A percentile compares a stretch with the other conserved stretches of the same genome.
phyloP scores from a whole-genome alignment of 2,329 filamentous ascomycete genomes.

The Diaporthe citrichinensis region DNA sequence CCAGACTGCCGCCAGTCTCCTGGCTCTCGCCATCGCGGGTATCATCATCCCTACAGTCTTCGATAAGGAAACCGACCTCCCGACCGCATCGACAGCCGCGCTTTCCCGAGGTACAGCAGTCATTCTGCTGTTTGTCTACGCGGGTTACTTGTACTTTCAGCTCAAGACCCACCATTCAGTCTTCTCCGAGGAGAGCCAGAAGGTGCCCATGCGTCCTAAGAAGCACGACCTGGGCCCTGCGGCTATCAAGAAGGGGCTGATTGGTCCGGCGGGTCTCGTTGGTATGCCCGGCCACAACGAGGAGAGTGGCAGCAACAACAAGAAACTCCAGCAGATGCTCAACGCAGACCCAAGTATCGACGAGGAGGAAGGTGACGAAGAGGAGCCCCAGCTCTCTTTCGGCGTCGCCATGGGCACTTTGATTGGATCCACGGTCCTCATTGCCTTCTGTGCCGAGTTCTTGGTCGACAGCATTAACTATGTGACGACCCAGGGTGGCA shows the following conservation, averaged over 20 bases:
- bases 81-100: slow-evolving; percentile 65
- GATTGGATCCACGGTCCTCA: slow-evolving; percentile 79
- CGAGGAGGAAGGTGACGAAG: slow-evolving; percentile 77
- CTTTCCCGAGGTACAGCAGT: slow-evolving; percentile 82
- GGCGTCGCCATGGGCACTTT: slow-evolving; percentile 81
- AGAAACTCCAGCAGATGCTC: slow-evolving; percentile 61
- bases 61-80: slow-evolving; percentile 64
- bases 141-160: slow-evolving; percentile 89
- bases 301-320: slow-evolving; percentile 49
- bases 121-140: slow-evolving; percentile 88
- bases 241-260: slow-evolving; percentile 57
- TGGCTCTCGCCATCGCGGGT: slow-evolving; percentile 83
- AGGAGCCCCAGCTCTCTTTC: slow-evolving; percentile 82
- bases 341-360: slow-evolving; percentile 58
- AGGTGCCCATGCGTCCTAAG: slow-evolving; percentile 67
- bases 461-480: slow-evolving; percentile 81
- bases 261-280: slow-evolving; percentile 57
- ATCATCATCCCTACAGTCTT: slow-evolving; percentile 94
- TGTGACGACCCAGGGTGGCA: slow-evolving; percentile 70
- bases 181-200: slow-evolving; percentile 85
- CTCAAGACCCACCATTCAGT: slow-evolving; percentile 86
- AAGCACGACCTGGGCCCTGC: slow-evolving; percentile 48
- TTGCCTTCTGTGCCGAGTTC: slow-evolving; percentile 86
- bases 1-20: slow-evolving; percentile 86
- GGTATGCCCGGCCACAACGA: slow-evolving; percentile 47